Conservation (phyloP, 208 protist species). For the Crithidia expoeki region DNA sequence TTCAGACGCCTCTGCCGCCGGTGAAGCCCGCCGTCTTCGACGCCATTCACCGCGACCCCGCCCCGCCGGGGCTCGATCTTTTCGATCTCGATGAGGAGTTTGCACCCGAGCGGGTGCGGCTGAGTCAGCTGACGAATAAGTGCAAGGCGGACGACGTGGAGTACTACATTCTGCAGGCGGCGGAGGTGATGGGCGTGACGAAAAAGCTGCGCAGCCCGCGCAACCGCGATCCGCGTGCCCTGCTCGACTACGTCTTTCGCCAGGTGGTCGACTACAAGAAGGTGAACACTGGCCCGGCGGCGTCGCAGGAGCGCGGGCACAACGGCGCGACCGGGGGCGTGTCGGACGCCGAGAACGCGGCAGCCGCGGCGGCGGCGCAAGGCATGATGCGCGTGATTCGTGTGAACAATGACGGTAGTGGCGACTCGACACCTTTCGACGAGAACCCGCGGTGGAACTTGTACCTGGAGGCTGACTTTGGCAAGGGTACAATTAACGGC, state of each 20-base stretch:
- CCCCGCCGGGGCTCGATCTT: constrained; percentile 93
- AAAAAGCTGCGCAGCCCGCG: constrained; percentile 89
- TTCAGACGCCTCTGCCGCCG: constrained; percentile 94
- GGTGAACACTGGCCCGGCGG: constrained; percentile 45
- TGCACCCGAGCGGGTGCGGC: constrained; percentile 93
- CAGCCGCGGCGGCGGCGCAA: constrained; percentile 46
- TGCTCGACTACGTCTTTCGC: constrained; percentile 93
- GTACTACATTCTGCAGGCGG: constrained; percentile 94
- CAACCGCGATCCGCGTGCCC: constrained; percentile 85
- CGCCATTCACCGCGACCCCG: constrained; percentile 92
- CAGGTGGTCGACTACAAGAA: constrained; percentile 95
- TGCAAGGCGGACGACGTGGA: constrained; percentile 93
- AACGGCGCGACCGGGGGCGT: constrained; percentile 1
- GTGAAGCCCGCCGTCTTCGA: constrained; percentile 94
- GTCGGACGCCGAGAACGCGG: constrained; percentile 19
- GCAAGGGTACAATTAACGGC: constrained; percentile 69
- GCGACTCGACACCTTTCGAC: constrained; percentile 81
- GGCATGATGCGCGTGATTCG: constrained; percentile 87
- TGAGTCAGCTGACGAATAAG: constrained; percentile 97
- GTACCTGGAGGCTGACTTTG: constrained; percentile 76
- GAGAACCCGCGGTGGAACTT: constrained; percentile 82
- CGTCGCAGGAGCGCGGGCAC: constrained; percentile 10
- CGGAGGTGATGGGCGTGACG: constrained; percentile 94
- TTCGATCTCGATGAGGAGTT: constrained; percentile 98
- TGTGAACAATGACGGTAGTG: constrained; percentile 49